Evolutionary conservation across 2,329 filamentous ascomycete genomes (phyloP), one percentile per base, ranked within the genome.

Genomic region (Ramularia endophylla): DNA sequence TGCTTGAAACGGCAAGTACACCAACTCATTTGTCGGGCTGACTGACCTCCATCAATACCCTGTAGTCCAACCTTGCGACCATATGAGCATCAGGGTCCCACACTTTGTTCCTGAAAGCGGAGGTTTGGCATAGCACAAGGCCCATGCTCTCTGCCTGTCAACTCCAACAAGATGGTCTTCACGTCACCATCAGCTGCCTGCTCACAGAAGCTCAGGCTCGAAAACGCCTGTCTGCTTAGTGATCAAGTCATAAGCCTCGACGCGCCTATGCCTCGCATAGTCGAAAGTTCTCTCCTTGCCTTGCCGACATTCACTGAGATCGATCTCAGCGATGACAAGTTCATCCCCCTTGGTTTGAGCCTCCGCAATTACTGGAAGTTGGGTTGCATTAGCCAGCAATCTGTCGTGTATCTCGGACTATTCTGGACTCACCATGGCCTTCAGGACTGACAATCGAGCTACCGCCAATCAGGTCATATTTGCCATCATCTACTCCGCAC

Each of bases 401-500:
- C n/a, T n/a, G n/a, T n/a, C n/a, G n/a, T 11, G 11, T 11, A 25
- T 25, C 6, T 25, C 11, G 22, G 22, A 11, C 6, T 6, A 25
- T 25, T 25, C 22, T 25, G 22, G 11, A 25, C 22, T 25, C 11
- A 25, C 22, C 63, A 50, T 68, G 65, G 5, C 73, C 73, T 40
- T 73, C 64, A 0, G 71, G 71, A 41, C 64, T 65, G 12, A 70
- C 63, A 42, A 75, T 73, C 44, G 65, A 63, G 40, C 66, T 71
- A 4, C 70, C 71, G 5, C 59, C 71, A 36, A 76, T 73, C 40
- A 76, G 58, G 38, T 69, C 64, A 46, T 65, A 69, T 44, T 67
- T 65, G n/a, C 69, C 69, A 52, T 76, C 72, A 49, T 76, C 73
- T 5, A 68, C 46, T 3, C 73, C 73, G 27, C 69, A 72, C 40